Conservation (phyloP, 192 early-diverging fungal genomes). For the Backusella tuberculispora region DNA sequence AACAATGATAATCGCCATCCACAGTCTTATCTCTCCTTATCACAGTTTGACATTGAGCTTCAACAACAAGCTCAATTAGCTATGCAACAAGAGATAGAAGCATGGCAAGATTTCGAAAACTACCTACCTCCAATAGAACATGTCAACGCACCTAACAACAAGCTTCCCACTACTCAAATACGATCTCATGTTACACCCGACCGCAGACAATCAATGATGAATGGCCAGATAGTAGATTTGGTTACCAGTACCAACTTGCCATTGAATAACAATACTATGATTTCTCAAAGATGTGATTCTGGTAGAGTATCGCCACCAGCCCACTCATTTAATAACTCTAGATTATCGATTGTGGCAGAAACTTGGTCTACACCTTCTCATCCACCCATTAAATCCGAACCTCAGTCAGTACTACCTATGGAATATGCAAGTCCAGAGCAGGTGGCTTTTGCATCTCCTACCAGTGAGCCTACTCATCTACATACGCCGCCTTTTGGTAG, state of each 20-base stretch:
- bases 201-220: constrained; percentile 6
- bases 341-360: not conserved
- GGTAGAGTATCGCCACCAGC: not conserved
- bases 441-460: not conserved
- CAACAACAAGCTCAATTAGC: constrained; percentile 24
- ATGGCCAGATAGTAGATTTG: not conserved
- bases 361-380: not conserved
- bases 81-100: constrained; percentile 18
- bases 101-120: constrained; percentile 22
- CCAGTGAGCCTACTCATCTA: constrained; percentile 4
- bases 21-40: constrained; percentile 8
- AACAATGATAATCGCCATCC: constrained; percentile 1
- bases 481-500: constrained; percentile 13
- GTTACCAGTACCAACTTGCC: not conserved
- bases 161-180: not conserved
- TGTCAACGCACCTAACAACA: not conserved
- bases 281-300: not conserved
- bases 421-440: not conserved
- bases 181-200: constrained; percentile 5
- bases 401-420: not conserved
- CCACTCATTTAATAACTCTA: not conserved
- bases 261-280: not conserved
- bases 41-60: constrained; percentile 19
- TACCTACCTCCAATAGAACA: constrained; percentile 14
- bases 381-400: not conserved